Percentiles rank a stretch among this genome's conserved stretches.
Conservation (phyloP, 2,329 filamentous ascomycete species). For the Ascochyta koolunga region DNA sequence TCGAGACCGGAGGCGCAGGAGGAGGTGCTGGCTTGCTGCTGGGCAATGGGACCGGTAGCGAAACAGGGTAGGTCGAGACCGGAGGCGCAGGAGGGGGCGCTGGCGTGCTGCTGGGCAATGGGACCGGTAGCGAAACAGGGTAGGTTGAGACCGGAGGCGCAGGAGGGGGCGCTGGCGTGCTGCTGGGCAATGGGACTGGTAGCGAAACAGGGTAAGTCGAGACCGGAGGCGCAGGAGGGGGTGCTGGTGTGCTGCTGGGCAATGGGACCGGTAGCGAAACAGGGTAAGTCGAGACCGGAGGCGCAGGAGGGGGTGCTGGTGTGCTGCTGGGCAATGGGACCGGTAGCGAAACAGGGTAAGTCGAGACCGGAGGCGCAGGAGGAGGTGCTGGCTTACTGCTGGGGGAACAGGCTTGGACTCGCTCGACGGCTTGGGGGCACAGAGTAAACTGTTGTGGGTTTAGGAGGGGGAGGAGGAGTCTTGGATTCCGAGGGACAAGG, state of each 20-base stretch:
- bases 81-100: conserved; percentile 7
- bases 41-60: conserved; percentile 8
- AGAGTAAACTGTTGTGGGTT: conserved; percentile 12
- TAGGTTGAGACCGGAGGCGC: too few species aligned
- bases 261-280: conserved; percentile 5
- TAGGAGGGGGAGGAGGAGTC: conserved; percentile 11
- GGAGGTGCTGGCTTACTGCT: conserved; percentile 4
- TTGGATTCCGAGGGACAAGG: conserved; percentile 9
- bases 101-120: conserved; percentile 5
- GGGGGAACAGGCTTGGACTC: neutral
- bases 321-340: neutral
- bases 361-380: too few species aligned
- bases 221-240: conserved; percentile 7
- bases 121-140: conserved; percentile 8
- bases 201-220: neutral
- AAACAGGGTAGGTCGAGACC: conserved; percentile 1
- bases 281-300: neutral
- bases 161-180: too few species aligned
- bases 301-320: too few species aligned
- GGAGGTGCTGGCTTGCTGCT: conserved; percentile 3
- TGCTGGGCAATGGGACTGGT: too few species aligned
- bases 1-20: conserved; percentile 3
- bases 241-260: conserved; percentile 2
- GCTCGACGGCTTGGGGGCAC: conserved; percentile 7
- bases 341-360: neutral